These are phyloP conservation scores for Kwoniella shandongensis DNA, from an alignment of 768 basidiomycete species.

Conservation along the genomic window DNA sequence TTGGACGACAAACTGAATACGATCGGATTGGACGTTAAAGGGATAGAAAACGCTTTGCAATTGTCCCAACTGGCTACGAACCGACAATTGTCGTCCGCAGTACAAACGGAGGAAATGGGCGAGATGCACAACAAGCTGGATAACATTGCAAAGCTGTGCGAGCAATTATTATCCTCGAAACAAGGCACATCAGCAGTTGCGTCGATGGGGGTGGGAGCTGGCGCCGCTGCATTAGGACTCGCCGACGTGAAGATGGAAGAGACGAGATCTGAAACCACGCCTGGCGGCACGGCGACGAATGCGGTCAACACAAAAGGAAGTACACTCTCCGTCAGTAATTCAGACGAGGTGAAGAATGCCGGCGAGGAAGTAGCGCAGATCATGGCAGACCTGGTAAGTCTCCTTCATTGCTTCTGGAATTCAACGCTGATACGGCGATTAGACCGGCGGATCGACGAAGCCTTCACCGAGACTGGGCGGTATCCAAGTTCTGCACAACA, in stretches of 20 bases:
- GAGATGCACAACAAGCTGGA: conserved; percentile 45
- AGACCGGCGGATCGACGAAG: conserved; percentile 40
- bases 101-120: neutral
- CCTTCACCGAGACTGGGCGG: conserved; percentile 33
- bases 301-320: neutral
- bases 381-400: conserved; percentile 45
- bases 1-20: conserved; percentile 37
- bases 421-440: neutral
- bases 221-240: conserved; percentile 2
- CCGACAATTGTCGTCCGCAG: conserved; percentile 3
- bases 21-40: conserved; percentile 40
- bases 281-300: neutral
- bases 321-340: conserved; percentile 1
- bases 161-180: conserved; percentile 28
- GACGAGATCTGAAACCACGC: too few species aligned
- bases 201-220: neutral
- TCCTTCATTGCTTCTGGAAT: neutral
- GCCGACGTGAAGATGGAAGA: neutral
- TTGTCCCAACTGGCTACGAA: conserved; percentile 26
- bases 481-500: conserved; percentile 40
- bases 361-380: conserved; percentile 47
- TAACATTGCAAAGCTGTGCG: conserved; percentile 37
- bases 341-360: conserved; percentile 37
- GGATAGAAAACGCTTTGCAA: conserved; percentile 41
- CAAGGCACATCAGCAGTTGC: neutral